Percentiles rank a stretch among this genome's conserved stretches.
These are phyloP conservation scores for Stylonectria norvegica DNA, from an alignment of 2,329 filamentous ascomycete species.

Conservation along the genomic window DNA sequence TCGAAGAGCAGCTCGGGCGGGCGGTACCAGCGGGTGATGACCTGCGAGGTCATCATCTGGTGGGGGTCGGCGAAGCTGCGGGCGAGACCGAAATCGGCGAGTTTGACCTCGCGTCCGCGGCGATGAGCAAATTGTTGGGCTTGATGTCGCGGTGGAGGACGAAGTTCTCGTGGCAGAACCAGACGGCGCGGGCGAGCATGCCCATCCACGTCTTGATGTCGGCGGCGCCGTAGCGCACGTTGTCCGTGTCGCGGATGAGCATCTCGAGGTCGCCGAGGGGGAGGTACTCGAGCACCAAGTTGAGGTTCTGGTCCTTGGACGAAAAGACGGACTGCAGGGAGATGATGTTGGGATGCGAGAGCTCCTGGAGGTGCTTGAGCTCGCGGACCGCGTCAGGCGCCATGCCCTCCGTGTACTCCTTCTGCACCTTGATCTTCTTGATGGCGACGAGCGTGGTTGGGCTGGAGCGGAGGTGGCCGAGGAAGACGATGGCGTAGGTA, in stretches of 20 bases:
- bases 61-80: conserved; percentile 86
- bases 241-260: conserved; percentile 79
- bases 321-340: conserved; percentile 88
- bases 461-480: conserved; percentile 73
- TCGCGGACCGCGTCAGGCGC: conserved; percentile 93
- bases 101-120: conserved; percentile 86
- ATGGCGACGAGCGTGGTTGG: conserved; percentile 78
- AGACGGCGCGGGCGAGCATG: conserved; percentile 89
- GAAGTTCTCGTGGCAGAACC: conserved; percentile 95
- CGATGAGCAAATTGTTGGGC: conserved; percentile 95
- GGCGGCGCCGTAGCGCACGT: conserved; percentile 75
- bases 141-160: conserved; percentile 98
- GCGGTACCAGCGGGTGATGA: conserved; percentile 95
- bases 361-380: conserved; percentile 91
- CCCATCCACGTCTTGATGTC: conserved; percentile 99
- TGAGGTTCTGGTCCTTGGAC: conserved; percentile 94
- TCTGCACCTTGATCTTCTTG: conserved; percentile 87
- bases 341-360: conserved; percentile 94
- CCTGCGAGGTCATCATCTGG: conserved; percentile 83
- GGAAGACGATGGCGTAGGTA: conserved; percentile 94
- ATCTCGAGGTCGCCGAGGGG: conserved; percentile 93
- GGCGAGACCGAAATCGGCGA: conserved; percentile 96
- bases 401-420: conserved; percentile 86
- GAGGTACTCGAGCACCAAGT: conserved; percentile 89
- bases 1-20: conserved; percentile 92